phyloP scores from a whole-genome alignment of 2,329 filamentous ascomycete species.

The Trichophyton rubrum region DNA sequence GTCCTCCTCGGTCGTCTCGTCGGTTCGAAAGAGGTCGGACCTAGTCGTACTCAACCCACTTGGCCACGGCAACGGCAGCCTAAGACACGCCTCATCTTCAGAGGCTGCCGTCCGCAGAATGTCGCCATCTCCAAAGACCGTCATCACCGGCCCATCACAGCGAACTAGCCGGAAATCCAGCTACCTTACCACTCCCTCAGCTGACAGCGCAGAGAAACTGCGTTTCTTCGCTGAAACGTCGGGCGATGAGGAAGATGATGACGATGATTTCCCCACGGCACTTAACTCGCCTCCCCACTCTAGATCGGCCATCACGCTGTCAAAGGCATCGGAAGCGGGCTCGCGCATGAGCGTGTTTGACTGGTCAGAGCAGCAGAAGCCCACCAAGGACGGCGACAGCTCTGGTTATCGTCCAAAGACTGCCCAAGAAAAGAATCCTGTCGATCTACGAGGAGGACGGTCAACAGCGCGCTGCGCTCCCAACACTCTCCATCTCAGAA shows the following conservation, averaged over 20 bases:
- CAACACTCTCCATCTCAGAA: conserved; percentile 50
- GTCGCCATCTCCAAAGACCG: not conserved
- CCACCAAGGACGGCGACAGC: conserved; percentile 41
- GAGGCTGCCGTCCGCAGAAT: not conserved
- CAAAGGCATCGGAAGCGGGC: conserved; percentile 1
- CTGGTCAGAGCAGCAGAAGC: conserved; percentile 48
- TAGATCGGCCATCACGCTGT: conserved; percentile 8
- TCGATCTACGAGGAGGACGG: conserved; percentile 44
- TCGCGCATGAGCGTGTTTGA: conserved; percentile 39
- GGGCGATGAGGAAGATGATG: not conserved
- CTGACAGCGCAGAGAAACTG: not conserved
- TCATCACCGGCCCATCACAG: not conserved
- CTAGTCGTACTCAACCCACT: no score
- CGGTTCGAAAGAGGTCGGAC: not conserved
- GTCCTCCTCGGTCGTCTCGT: not conserved
- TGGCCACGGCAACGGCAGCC: not conserved
- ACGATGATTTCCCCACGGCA: not conserved
- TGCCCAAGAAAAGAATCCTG: conserved; percentile 51
- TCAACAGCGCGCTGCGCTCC: conserved; percentile 45
- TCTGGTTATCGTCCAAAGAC: conserved; percentile 47
- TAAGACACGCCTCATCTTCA: not conserved
- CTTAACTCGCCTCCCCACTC: not conserved
- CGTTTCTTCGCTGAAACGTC: not conserved
- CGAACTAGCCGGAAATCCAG: not conserved
- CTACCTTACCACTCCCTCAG: not conserved